Percentiles rank a stretch among this genome's conserved stretches.
Evolutionary conservation across 1,284 basidiomycete species (phyloP).

Genomic region (Cystobasidium slooffiae): DNA sequence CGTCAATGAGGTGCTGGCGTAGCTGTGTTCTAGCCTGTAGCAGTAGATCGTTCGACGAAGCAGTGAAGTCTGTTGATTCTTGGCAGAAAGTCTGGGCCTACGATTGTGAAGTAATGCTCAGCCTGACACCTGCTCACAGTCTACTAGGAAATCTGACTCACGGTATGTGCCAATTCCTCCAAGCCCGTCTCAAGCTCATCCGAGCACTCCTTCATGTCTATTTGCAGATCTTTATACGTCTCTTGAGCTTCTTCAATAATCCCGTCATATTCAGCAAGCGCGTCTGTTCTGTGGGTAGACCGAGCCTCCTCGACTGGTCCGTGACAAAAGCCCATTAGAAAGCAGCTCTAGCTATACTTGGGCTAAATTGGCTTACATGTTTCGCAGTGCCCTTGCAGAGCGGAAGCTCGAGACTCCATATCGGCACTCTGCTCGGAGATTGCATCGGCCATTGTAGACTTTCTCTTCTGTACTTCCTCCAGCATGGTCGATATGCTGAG

Average conservation of each 20-base stretch:
- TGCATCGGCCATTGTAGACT: background rate
- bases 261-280: constrained; percentile 18
- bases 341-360: background rate
- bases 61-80: constrained; percentile 42
- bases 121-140: background rate
- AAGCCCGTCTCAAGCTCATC: constrained; percentile 12
- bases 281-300: constrained; percentile 2
- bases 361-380: constrained; percentile 19
- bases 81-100: constrained; percentile 37
- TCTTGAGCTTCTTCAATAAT: constrained; percentile 30
- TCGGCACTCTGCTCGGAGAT: background rate
- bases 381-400: constrained; percentile 23
- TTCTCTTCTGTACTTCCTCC: background rate
- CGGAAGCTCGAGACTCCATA: background rate
- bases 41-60: constrained; percentile 49
- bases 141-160: background rate
- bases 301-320: constrained; percentile 33
- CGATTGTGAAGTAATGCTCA: background rate
- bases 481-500: background rate
- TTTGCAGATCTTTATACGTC: constrained; percentile 39
- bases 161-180: constrained; percentile 10
- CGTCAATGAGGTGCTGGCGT: constrained; percentile 52
- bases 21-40: constrained; percentile 51
- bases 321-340: too few relatives aligned
- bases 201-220: constrained; percentile 32